Evolutionary conservation across 1,139 yeast species (phyloP), one percentile per base, ranked within the genome.

Genomic region (Spencermartinsiella ligniputridi): DNA sequence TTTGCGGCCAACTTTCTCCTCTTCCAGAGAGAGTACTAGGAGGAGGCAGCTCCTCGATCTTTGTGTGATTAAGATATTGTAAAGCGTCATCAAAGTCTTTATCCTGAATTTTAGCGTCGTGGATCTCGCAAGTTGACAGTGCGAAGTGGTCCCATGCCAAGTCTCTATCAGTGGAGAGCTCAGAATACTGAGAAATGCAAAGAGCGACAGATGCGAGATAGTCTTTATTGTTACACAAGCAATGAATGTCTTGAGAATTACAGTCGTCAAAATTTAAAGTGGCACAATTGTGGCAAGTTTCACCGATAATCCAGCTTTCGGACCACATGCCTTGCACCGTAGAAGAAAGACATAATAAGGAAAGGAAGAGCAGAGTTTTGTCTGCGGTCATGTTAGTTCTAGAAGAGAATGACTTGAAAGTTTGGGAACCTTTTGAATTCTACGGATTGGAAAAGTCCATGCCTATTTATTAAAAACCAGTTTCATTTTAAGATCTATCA

Each of bases 271-370:
- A 62, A 13, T 49, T 46, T 35, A 45, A 50, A 2, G 57, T 53
- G 2, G 63, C 56, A n/a, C 53, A 44, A 13, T 56, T 57, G 42
- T 48, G 48, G 37, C 69, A 65, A 12, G 66, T 51, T 44, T 59
- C 58, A 19, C 67, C 68, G 5, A 60, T 47, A 3, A 64, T 51
- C 58, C 64, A 59, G n/a, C 60, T 41, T 5, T 53, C 46, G 19
- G 66, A 60, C 66, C 66, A 65, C 55, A 63, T 57, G 3, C 64
- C 62, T 27, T 37, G 15, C 15, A 34, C 47, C n/a, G n/a, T n/a
- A 21, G 36, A 27, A 8, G 12, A 17, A 6, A 33, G 36, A 12
- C 20, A 16, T 33, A 15, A 8, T 19, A 15, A 33, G 32, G 15
- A 6, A 27, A 27, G 32, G 5, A 27, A n/a, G 32, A 27, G 32